These are phyloP conservation scores for Angophora floribunda DNA, from an alignment of 345 rosid species.

Conservation along the genomic window DNA sequence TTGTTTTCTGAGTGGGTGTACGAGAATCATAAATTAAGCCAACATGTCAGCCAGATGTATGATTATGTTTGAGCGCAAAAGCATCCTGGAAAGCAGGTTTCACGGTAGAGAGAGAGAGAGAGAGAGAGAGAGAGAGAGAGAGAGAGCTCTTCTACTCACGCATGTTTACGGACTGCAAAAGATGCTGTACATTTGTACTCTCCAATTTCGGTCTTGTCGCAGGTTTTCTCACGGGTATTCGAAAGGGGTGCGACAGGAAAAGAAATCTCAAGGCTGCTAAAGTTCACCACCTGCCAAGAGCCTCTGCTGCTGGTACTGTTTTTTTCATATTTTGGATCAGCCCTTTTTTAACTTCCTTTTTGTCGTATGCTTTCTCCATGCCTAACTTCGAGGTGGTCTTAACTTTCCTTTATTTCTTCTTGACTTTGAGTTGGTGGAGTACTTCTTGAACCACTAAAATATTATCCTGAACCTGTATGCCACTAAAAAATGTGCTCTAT, in stretches of 20 bases:
- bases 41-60: slow-evolving; percentile 4
- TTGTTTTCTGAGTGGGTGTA: slow-evolving; percentile 1
- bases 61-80: background rate
- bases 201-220: background rate
- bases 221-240: background rate
- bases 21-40: background rate
- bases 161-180: background rate
- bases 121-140: background rate
- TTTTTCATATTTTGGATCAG: background rate
- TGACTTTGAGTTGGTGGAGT: background rate
- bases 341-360: background rate
- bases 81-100: background rate
- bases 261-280: background rate
- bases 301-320: background rate
- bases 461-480: background rate
- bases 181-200: background rate
- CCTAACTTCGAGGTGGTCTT: background rate
- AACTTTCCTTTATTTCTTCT: background rate
- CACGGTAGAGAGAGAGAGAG: background rate
- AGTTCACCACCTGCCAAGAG: background rate
- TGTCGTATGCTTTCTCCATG: background rate
- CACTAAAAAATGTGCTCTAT: background rate
- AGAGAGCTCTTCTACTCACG: background rate
- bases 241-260: background rate
- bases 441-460: background rate